phyloP scores from a whole-genome alignment of 257 asterid genomes.

The Jacaranda copaia region DNA sequence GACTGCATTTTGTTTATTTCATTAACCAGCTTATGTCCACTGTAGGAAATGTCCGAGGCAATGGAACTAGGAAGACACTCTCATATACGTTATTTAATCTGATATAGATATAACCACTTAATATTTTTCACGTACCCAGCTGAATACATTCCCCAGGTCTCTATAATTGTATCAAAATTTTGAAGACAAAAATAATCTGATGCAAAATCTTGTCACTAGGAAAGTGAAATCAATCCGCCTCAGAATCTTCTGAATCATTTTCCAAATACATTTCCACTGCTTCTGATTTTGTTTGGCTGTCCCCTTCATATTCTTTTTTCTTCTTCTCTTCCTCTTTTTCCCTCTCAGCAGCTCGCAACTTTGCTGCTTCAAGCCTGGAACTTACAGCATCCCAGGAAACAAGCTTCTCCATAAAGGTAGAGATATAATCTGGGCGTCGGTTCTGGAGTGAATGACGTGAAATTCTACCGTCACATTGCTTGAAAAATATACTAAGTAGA shows the following conservation, averaged over 20 bases:
- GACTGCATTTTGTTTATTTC: too few species aligned
- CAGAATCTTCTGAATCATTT: slow-evolving; percentile 50
- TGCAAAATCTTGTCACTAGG: slow-evolving; percentile 18
- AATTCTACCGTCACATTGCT: not conserved
- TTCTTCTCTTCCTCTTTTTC: slow-evolving; percentile 60
- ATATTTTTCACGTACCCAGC: not conserved
- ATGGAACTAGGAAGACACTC: too few species aligned
- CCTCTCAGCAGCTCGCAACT: slow-evolving; percentile 62
- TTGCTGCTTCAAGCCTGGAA: slow-evolving; percentile 86
- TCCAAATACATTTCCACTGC: slow-evolving; percentile 55
- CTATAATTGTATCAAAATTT: slow-evolving; percentile 23
- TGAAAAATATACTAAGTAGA: not conserved
- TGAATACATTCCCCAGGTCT: not conserved
- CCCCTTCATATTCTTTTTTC: slow-evolving; percentile 50
- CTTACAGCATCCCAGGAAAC: slow-evolving; percentile 93
- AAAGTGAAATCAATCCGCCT: slow-evolving; percentile 47
- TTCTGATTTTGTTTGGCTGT: slow-evolving; percentile 31
- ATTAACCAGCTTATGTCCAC: too few species aligned
- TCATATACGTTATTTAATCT: not conserved
- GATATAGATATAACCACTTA: not conserved
- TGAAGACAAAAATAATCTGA: not conserved
- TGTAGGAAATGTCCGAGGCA: too few species aligned
- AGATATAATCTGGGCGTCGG: slow-evolving; percentile 79
- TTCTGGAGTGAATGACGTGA: slow-evolving; percentile 53
- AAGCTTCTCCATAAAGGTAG: slow-evolving; percentile 87